Evolutionary conservation across 306 rosid genomes (phyloP).

Genomic region (Morella rubra): DNA sequence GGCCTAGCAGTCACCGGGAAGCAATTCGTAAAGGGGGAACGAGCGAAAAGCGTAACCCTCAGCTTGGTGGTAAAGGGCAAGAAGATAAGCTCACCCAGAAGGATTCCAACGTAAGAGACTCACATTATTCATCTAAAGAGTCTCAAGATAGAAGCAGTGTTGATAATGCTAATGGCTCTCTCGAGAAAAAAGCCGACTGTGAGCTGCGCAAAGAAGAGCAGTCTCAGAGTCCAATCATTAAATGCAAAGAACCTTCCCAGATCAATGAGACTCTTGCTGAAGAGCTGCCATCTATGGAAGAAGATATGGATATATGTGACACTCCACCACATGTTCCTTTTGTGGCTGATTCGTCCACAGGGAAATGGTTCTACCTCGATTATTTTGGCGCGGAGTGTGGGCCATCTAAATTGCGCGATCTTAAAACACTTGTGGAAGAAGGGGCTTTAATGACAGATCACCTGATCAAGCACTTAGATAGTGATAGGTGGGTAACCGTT

Average conservation of each 20-base stretch:
- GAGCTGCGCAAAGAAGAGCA: conserved; percentile 51
- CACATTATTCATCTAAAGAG: conserved; percentile 48
- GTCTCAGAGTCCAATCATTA: conserved; percentile 55
- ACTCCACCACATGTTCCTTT: conserved; percentile 92
- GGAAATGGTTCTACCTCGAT: conserved; percentile 96
- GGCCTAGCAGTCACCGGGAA: conserved; percentile 47
- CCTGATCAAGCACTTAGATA: conserved; percentile 82
- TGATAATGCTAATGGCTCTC: conserved; percentile 34
- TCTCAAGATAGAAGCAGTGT: conserved; percentile 51
- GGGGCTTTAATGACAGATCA: conserved; percentile 87
- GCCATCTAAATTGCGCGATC: conserved; percentile 76
- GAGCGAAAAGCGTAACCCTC: conserved; percentile 50
- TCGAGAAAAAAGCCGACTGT: conserved; percentile 43
- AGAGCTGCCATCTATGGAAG: conserved; percentile 94
- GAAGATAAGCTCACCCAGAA: conserved; percentile 58
- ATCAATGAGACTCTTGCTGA: conserved; percentile 50
- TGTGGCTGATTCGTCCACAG: conserved; percentile 59
- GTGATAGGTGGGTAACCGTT: conserved; percentile 93
- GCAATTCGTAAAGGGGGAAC: conserved; percentile 47
- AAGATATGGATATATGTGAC: conserved; percentile 98
- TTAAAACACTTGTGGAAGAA: conserved; percentile 78
- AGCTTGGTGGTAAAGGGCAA: conserved; percentile 44
- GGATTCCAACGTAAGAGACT: conserved; percentile 49
- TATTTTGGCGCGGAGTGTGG: conserved; percentile 78
- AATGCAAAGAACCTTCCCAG: conserved; percentile 48